These are phyloP conservation scores for Fallopia convolvulus DNA, from an alignment of 148 eudicot species.

Conservation along the genomic window DNA sequence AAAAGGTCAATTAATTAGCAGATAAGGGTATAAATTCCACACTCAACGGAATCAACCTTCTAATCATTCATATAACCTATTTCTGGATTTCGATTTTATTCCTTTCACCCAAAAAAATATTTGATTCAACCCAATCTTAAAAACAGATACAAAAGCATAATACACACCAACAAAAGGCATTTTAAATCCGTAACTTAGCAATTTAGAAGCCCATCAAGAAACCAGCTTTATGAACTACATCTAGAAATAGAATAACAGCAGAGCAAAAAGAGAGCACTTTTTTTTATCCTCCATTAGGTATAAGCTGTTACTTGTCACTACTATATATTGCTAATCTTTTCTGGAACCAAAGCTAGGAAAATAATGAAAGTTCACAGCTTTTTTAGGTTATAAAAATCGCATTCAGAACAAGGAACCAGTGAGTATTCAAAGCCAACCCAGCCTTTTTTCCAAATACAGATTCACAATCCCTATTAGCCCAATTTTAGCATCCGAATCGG, in stretches of 20 bases:
- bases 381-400: not conserved
- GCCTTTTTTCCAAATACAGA: not conserved
- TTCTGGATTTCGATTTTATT: not conserved
- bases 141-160: not conserved
- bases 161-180: not conserved
- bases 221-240: not conserved
- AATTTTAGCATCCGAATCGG: not conserved
- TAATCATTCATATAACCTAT: not conserved
- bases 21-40: not conserved
- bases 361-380: not conserved
- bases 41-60: not conserved
- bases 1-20: not conserved
- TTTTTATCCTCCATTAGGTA: not conserved
- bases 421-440: not conserved
- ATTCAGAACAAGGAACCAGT: not conserved
- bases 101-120: not conserved
- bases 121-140: conserved; percentile 1
- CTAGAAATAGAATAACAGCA: not conserved
- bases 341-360: not conserved
- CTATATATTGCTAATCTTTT: not conserved
- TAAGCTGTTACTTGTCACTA: not conserved
- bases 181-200: not conserved
- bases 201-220: not conserved
- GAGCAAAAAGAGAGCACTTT: not conserved
- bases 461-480: not conserved